Evolutionary conservation across 2,329 filamentous ascomycete species (phyloP), one percentile per base, ranked within the genome.

Genomic region (Aspergillus sp.): DNA sequence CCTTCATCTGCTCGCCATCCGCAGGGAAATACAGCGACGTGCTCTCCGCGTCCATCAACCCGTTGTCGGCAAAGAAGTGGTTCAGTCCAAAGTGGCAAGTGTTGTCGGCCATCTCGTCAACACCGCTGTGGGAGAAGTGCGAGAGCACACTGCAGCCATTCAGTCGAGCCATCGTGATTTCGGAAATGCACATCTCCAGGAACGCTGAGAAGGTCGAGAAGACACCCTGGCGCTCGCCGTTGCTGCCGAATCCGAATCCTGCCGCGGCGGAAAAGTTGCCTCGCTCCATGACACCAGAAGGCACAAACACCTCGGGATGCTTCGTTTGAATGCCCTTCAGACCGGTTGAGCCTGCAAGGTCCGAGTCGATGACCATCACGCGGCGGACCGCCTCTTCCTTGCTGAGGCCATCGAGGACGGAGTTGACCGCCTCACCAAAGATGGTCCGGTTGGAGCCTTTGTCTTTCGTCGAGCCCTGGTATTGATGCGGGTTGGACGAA

Each of bases 151-250:
- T 64, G 36, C 62, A 65, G 40, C 52, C 48, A 51, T 69, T 68
- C 47, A 69, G 40, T 11, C 66, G 59, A 4, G 65, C 66, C 66
- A 69, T 68, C 32, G 65, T 69, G 42, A 68, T 63, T 45, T 69
- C 66, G 0, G 65, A 68, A 32, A 68, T 57, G 43, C 59, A 61
- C 66, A 69, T 69, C 45, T 69, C 66, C 31, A 64, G 48, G 56
- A 69, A 69, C 3, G 64, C 66, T 1, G 65, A 67, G 54, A 69
- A 69, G 28, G 66, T 69, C 9, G 65, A 68, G 57, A 69, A 68
- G 19, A 69, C 59, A 33, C 65, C 65, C 43, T 64, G 61, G 28
- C 60, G 57, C 37, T 56, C 51, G 35, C 61, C 64, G 33, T 64
- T 59, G 45, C 62, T 65, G 27, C 55, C 57, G 10, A 66, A 66